Conservation (phyloP, 768 basidiomycete species). For the Russula abietina region DNA sequence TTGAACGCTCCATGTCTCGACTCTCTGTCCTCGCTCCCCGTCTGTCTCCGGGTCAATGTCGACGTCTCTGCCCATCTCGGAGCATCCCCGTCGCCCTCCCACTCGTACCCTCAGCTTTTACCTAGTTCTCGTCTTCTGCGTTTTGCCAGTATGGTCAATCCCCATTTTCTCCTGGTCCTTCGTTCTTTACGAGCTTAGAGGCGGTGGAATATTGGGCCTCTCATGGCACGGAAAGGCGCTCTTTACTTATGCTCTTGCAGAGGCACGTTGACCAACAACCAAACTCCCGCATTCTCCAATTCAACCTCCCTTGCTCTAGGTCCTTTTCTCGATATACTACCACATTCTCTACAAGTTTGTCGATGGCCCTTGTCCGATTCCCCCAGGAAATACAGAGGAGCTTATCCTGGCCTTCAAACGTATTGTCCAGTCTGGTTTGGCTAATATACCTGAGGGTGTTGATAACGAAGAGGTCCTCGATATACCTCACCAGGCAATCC, state of each 20-base stretch:
- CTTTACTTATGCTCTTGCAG: conserved; percentile 50
- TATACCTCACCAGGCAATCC: conserved; percentile 49
- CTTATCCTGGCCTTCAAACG: conserved; percentile 56
- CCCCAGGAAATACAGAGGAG: conserved; percentile 46
- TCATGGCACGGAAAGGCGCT: conserved; percentile 34
- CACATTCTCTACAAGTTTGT: conserved; percentile 44
- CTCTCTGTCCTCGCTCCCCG: not conserved
- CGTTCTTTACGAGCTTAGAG: conserved; percentile 42
- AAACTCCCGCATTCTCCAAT: not conserved
- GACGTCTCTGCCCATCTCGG: conserved; percentile 26
- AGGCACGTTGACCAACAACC: conserved; percentile 39
- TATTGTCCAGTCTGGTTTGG: conserved; percentile 60
- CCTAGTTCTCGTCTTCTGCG: conserved; percentile 46
- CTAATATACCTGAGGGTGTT: conserved; percentile 45
- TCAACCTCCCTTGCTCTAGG: conserved; percentile 35
- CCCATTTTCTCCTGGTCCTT: conserved; percentile 63
- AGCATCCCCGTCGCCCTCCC: conserved; percentile 33
- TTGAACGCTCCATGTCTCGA: not conserved
- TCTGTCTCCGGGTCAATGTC: no score
- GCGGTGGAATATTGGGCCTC: conserved; percentile 39
- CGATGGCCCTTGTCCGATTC: conserved; percentile 40
- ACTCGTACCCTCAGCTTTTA: conserved; percentile 50
- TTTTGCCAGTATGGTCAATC: conserved; percentile 59
- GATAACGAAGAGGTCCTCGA: conserved; percentile 51
- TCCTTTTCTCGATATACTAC: conserved; percentile 65